phyloP scores from a whole-genome alignment of 352 stramenopile species.

The Globisporangium cylindrosporum region DNA sequence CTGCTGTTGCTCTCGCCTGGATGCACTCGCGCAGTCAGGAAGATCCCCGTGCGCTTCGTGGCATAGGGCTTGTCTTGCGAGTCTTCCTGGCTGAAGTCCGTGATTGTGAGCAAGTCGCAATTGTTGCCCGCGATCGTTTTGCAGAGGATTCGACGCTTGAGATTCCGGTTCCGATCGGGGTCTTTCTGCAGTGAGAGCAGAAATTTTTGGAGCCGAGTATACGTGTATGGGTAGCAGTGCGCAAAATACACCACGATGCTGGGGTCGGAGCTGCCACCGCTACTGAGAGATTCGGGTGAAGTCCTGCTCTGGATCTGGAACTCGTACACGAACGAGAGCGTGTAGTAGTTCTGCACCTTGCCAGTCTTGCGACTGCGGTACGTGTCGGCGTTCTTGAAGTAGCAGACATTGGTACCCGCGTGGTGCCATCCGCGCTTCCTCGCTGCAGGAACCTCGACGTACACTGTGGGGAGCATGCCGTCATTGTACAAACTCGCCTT shows the following conservation, averaged over 20 bases:
- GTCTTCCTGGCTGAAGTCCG: constrained; percentile 63
- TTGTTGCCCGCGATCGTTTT: constrained; percentile 83
- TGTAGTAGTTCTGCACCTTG: constrained; percentile 58
- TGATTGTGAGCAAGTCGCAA: constrained; percentile 89
- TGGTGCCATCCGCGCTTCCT: constrained; percentile 60
- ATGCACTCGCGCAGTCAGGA: constrained; percentile 86
- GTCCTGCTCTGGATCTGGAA: constrained; percentile 19
- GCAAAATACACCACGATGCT: constrained; percentile 61
- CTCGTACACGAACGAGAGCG: constrained; percentile 77
- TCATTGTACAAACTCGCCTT: constrained; percentile 83
- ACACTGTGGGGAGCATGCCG: constrained; percentile 83
- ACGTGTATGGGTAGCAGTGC: constrained; percentile 87
- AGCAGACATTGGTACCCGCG: constrained; percentile 72
- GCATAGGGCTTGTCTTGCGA: constrained; percentile 21
- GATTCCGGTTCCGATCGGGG: constrained; percentile 34
- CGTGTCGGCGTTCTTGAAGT: constrained; percentile 75
- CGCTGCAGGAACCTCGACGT: constrained; percentile 29
- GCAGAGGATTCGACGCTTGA: constrained; percentile 68
- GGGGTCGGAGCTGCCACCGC: background rate
- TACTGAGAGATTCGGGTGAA: background rate
- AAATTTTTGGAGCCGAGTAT: constrained; percentile 61
- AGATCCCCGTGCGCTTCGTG: constrained; percentile 47
- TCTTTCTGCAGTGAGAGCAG: constrained; percentile 58
- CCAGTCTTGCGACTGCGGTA: constrained; percentile 56
- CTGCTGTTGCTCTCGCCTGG: constrained; percentile 88